phyloP scores from a whole-genome alignment of 2,329 filamentous ascomycete species.

The Xylariaceae sp. region DNA sequence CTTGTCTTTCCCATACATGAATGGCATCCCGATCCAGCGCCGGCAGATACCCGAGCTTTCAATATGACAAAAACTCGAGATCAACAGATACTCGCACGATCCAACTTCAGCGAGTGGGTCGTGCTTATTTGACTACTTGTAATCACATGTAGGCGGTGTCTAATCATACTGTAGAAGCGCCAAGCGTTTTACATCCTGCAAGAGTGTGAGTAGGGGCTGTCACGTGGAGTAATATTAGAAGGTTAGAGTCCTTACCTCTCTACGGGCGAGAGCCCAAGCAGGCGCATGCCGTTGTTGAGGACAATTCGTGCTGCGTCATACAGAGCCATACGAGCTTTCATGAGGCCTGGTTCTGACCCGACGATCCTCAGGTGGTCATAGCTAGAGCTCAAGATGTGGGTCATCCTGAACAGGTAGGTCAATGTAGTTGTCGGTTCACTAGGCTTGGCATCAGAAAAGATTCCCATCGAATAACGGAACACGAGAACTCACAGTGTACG shows the following conservation, averaged over 20 bases:
- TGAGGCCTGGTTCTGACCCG: conserved; percentile 76
- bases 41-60: neutral
- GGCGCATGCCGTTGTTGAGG: conserved; percentile 80
- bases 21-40: conserved; percentile 3
- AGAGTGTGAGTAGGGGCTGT: conserved; percentile 1
- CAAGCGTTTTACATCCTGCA: conserved; percentile 28
- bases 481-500: conserved; percentile 65
- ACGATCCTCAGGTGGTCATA: conserved; percentile 85
- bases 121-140: neutral
- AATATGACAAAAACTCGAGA: neutral
- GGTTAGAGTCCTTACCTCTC: conserved; percentile 56
- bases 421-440: conserved; percentile 71
- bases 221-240: neutral
- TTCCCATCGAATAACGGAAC: neutral
- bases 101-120: neutral
- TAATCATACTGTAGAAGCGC: neutral
- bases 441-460: conserved; percentile 4
- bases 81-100: conserved; percentile 3
- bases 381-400: conserved; percentile 77
- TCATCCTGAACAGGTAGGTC: conserved; percentile 71
- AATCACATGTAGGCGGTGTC: neutral
- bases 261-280: conserved; percentile 80
- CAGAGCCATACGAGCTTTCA: conserved; percentile 75
- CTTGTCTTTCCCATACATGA: neutral
- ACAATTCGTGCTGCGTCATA: conserved; percentile 80